A percentile compares a stretch with the other conserved stretches of the same genome.
Evolutionary conservation across 805 yeast genomes (phyloP).

Genomic region (Kuraishia hungarica): DNA sequence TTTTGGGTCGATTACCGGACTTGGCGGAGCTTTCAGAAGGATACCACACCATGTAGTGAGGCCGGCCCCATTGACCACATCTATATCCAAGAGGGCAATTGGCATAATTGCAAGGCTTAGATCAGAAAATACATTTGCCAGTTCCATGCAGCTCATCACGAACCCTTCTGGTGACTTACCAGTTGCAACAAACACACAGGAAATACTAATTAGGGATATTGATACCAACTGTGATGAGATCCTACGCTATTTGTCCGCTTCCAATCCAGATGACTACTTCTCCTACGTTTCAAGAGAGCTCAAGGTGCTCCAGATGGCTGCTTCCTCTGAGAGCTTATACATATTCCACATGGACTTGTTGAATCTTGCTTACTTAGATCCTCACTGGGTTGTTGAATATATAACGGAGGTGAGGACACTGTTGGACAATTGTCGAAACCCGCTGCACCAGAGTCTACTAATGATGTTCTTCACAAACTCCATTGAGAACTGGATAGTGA

Average conservation of each 20-base stretch:
- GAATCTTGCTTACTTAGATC: slow-evolving; percentile 31
- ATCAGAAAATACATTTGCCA: slow-evolving; percentile 2
- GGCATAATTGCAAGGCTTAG: slow-evolving; percentile 6
- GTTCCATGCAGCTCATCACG: slow-evolving; percentile 4
- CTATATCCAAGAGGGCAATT: slow-evolving; percentile 13
- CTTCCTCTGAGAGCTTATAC: slow-evolving; percentile 22
- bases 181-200: background rate
- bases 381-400: slow-evolving; percentile 24
- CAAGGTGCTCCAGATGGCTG: slow-evolving; percentile 21
- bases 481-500: slow-evolving; percentile 38
- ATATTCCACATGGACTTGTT: slow-evolving; percentile 38
- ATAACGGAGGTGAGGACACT: slow-evolving; percentile 30
- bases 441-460: slow-evolving; percentile 36
- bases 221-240: slow-evolving; percentile 31
- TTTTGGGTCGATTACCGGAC: slow-evolving; percentile 14
- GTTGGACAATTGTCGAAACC: slow-evolving; percentile 27
- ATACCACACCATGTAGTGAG: slow-evolving; percentile 23
- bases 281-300: slow-evolving; percentile 23
- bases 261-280: slow-evolving; percentile 36
- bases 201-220: slow-evolving; percentile 19
- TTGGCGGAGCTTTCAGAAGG: slow-evolving; percentile 23
- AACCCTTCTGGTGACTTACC: background rate
- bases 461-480: slow-evolving; percentile 37
- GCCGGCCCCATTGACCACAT: slow-evolving; percentile 21
- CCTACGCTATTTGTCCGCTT: slow-evolving; percentile 37